phyloP scores from a whole-genome alignment of 768 basidiomycete species.

The Antrodiella citrinella region DNA sequence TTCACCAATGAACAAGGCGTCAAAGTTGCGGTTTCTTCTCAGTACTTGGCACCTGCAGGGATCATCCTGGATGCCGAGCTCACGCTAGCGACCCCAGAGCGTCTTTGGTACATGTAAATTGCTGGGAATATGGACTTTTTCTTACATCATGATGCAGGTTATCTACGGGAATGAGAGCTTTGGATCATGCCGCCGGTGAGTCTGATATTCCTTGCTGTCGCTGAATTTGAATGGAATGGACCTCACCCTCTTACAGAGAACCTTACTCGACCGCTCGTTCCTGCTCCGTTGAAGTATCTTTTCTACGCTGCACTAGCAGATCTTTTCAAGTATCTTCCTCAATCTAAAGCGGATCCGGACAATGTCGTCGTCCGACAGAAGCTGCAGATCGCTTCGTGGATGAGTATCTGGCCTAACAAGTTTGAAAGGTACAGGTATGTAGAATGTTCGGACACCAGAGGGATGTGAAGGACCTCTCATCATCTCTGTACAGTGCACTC shows the following conservation, averaged over 20 bases:
- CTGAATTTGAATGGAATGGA: background rate
- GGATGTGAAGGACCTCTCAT: background rate
- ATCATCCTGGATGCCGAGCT: slow-evolving; percentile 75
- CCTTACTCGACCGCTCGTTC: slow-evolving; percentile 49
- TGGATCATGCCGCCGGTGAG: slow-evolving; percentile 74
- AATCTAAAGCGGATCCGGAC: slow-evolving; percentile 49
- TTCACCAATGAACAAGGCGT: slow-evolving; percentile 62
- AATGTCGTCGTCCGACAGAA: slow-evolving; percentile 56
- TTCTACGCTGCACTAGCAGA: slow-evolving; percentile 62
- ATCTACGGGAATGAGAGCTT: slow-evolving; percentile 69
- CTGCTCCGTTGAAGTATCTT: slow-evolving; percentile 54
- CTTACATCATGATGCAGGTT: slow-evolving; percentile 38
- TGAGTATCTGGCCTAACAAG: slow-evolving; percentile 67
- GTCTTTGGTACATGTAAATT: slow-evolving; percentile 49
- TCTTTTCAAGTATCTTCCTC: slow-evolving; percentile 66
- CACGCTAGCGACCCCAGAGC: slow-evolving; percentile 63
- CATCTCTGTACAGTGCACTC: slow-evolving; percentile 46
- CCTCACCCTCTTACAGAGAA: slow-evolving; percentile 34
- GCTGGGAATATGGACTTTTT: slow-evolving; percentile 9
- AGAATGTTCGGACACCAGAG: background rate
- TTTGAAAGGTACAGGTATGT: slow-evolving; percentile 44
- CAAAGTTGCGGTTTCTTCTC: slow-evolving; percentile 52
- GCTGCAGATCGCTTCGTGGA: slow-evolving; percentile 71
- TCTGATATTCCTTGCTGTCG: background rate
- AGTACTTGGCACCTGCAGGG: slow-evolving; percentile 56